Percentiles rank a stretch among this genome's conserved stretches.
These are phyloP conservation scores for Talinum fruticosum DNA, from an alignment of 148 eudicot genomes.

Conservation along the genomic window DNA sequence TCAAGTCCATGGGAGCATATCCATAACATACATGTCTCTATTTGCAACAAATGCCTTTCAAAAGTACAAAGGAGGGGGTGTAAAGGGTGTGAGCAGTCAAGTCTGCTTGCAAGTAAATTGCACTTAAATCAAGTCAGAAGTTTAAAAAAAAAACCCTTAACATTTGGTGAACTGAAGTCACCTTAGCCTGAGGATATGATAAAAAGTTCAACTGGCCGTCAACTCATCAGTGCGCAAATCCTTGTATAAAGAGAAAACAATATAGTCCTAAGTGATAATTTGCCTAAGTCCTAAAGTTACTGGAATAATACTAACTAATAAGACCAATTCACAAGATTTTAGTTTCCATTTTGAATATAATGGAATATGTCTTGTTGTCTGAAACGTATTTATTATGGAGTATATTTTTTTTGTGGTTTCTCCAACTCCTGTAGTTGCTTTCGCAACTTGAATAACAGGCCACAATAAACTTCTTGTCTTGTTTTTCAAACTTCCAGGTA, in stretches of 20 bases:
- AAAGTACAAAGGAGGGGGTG: too few species aligned
- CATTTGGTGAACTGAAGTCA: too few species aligned
- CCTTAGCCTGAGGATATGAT: too few species aligned
- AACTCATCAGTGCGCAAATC: background rate
- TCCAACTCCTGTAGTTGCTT: background rate
- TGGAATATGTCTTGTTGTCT: background rate
- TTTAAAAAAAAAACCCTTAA: too few species aligned
- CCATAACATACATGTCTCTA: too few species aligned
- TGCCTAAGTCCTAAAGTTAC: background rate
- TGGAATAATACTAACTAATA: background rate
- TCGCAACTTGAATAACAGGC: background rate
- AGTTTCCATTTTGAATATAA: background rate
- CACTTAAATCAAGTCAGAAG: too few species aligned
- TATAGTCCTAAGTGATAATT: background rate
- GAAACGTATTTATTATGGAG: background rate
- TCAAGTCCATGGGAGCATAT: too few species aligned
- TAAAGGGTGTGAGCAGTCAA: too few species aligned
- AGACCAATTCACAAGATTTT: background rate
- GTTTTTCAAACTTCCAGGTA: constrained; percentile 51
- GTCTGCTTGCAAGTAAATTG: too few species aligned
- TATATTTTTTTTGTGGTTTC: background rate
- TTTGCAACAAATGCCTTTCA: too few species aligned
- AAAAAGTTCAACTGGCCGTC: background rate
- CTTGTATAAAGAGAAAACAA: background rate
- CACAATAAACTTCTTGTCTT: background rate